These are phyloP conservation scores for Erodium trifolium DNA, from an alignment of 441 rosid species.

Conservation along the genomic window DNA sequence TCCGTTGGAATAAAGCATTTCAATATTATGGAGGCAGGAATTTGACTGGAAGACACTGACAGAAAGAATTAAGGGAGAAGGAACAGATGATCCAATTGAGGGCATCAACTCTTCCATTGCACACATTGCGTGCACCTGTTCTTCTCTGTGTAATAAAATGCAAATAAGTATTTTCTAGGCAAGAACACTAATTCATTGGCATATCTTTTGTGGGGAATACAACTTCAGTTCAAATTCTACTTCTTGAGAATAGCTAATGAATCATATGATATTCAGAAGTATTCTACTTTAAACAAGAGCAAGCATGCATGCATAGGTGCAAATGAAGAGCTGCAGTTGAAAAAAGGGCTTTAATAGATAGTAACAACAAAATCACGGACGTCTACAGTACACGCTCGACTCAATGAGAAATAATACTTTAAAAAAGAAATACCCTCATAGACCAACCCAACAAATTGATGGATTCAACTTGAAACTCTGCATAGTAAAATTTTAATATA, in stretches of 20 bases:
- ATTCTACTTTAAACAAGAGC: neutral
- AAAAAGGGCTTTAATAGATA: neutral
- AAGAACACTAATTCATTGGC: neutral
- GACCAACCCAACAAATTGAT: neutral
- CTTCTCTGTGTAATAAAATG: constrained; percentile 51
- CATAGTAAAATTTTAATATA: neutral
- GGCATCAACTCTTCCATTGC: constrained; percentile 87
- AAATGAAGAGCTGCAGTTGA: neutral
- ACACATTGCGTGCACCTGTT: constrained; percentile 79
- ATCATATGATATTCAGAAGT: neutral
- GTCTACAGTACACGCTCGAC: neutral
- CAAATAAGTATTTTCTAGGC: constrained; percentile 24
- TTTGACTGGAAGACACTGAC: constrained; percentile 59
- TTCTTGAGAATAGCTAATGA: neutral
- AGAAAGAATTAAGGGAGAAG: constrained; percentile 67
- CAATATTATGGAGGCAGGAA: constrained; percentile 69
- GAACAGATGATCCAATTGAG: constrained; percentile 66
- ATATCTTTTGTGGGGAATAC: neutral
- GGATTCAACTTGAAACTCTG: neutral
- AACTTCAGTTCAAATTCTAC: neutral
- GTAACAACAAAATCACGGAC: neutral
- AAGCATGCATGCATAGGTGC: neutral
- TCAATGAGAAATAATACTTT: neutral
- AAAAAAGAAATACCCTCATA: neutral
- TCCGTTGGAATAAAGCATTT: constrained; percentile 53